These are phyloP conservation scores for Gossypium sturtianum DNA, from an alignment of 345 rosid species.

Conservation along the genomic window DNA sequence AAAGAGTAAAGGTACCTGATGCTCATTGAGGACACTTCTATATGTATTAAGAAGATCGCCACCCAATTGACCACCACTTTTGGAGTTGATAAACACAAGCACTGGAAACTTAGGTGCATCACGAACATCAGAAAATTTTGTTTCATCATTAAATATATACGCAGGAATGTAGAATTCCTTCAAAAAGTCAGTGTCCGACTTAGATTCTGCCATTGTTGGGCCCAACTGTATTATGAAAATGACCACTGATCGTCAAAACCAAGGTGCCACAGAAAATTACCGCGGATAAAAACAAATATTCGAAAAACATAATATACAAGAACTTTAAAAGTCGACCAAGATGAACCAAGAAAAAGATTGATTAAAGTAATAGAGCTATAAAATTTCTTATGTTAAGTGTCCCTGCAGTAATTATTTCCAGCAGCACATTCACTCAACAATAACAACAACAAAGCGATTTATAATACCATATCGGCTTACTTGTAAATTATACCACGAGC, in stretches of 20 bases:
- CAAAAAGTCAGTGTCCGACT: constrained; percentile 21
- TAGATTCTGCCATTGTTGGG: constrained; percentile 28
- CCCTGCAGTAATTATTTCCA: neutral
- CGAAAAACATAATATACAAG: neutral
- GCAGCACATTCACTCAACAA: neutral
- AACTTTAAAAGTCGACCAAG: neutral
- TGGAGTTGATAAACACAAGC: constrained; percentile 80
- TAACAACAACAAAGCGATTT: neutral
- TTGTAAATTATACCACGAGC: neutral
- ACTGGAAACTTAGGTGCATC: constrained; percentile 47
- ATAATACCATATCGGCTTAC: too few species aligned
- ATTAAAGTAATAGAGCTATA: neutral
- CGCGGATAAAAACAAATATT: neutral
- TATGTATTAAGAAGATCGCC: constrained; percentile 65
- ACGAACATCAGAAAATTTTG: constrained; percentile 12
- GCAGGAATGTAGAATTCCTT: constrained; percentile 50
- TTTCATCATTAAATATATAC: constrained; percentile 44
- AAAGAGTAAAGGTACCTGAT: constrained; percentile 40
- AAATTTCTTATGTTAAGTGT: neutral
- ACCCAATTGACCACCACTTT: constrained; percentile 87
- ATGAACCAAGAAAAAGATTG: neutral
- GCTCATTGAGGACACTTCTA: constrained; percentile 43
- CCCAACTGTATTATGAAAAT: constrained; percentile 19
- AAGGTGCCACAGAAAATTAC: neutral
- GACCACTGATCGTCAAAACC: neutral